These are phyloP conservation scores for Fragaria iinumae DNA, from an alignment of 306 rosid species.

Conservation along the genomic window DNA sequence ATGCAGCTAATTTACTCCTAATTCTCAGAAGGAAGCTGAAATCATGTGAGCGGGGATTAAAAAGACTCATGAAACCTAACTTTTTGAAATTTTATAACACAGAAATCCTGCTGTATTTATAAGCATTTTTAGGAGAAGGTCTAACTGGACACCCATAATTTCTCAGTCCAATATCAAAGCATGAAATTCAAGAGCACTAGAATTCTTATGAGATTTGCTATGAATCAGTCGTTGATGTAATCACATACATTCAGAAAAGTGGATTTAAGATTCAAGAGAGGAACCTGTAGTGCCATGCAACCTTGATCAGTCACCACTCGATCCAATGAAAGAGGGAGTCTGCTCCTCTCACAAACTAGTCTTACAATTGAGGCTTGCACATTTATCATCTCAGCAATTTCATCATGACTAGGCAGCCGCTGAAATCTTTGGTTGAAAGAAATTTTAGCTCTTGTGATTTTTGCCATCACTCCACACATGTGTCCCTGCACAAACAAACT, in stretches of 20 bases:
- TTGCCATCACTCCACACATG: conserved; percentile 51
- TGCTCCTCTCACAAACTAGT: conserved; percentile 51
- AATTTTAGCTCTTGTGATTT: conserved; percentile 55
- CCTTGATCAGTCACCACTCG: conserved; percentile 39
- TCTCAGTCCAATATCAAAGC: neutral
- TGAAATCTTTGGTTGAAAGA: conserved; percentile 41
- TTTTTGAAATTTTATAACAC: neutral
- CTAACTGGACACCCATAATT: neutral
- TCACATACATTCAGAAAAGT: neutral
- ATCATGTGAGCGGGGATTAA: neutral
- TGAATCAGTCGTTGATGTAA: neutral
- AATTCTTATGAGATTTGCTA: neutral
- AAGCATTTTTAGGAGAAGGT: neutral
- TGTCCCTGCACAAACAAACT: conserved; percentile 69
- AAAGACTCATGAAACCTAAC: neutral
- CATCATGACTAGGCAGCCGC: conserved; percentile 53
- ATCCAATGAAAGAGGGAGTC: conserved; percentile 61
- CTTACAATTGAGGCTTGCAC: conserved; percentile 43
- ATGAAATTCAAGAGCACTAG: neutral
- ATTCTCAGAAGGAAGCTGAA: neutral
- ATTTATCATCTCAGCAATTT: conserved; percentile 47
- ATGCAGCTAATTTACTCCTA: neutral
- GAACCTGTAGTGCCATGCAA: conserved; percentile 58
- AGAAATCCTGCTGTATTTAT: neutral
- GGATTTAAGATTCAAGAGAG: conserved; percentile 13